Evolutionary conservation across 2,329 filamentous ascomycete species (phyloP), one percentile per base, ranked within the genome.

Genomic region (Diaporthe caulivora): DNA sequence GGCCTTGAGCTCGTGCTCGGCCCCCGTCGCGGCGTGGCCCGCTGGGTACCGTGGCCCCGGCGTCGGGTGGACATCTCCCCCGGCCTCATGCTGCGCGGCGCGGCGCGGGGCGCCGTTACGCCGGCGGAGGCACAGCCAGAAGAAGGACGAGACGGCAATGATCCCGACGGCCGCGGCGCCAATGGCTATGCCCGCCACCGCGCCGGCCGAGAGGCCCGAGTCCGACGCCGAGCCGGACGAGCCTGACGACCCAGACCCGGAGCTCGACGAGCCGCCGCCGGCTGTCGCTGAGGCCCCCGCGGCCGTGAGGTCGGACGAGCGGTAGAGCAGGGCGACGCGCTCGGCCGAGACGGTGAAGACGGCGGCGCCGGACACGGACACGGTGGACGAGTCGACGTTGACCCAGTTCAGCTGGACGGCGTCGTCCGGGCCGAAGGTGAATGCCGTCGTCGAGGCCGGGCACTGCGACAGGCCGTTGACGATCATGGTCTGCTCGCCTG

Each of bases 391-490:
- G 13, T 74, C 60, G 42, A 53, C 31, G 21, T 74, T 53, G 44
- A 71, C 31, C 72, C 68, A 74, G 10, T 42, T 54, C 10, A 74
- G n/a, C 26, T 74, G 51, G 34, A 74, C 57, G 37, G 68, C n/a
- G 7, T 21, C 29, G 34, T 37, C 47, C 1, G 58, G 58, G 5
- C 68, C 72, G 24, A 74, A 68, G 13, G 18, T 60, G 69, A 74
- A 74, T 5, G 53, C 60, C 21, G 72, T 68, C 6, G 51, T 74
- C 24, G 68, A 74, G 34, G 72, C 58, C 15, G 72, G 72, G 26
- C 72, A 74, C 31, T 74, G 68, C 2, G 72, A 74, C 24, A 74
- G 68, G 34, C 72, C 72, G 68, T 74, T 74, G 68, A 74, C 68
- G 15, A 74, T 40, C 53, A 71, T 47, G 8, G 60, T 74, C 31